These are phyloP conservation scores for Leccinum insolens DNA, from an alignment of 1,284 basidiomycete species.

Conservation along the genomic window DNA sequence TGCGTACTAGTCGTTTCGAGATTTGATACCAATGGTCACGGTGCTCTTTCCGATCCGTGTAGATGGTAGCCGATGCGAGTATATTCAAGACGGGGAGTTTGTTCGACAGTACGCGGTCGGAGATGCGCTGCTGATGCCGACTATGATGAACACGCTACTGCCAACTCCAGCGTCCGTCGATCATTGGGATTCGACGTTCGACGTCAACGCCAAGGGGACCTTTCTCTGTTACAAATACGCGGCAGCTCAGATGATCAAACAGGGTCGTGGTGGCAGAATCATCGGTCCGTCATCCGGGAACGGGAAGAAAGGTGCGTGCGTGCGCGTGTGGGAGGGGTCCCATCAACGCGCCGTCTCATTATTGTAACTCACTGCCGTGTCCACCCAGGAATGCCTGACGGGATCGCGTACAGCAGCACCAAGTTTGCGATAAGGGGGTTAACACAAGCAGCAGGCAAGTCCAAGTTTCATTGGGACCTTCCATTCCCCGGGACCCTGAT, in stretches of 20 bases:
- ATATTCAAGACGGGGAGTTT: constrained; percentile 15
- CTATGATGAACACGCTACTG: not conserved
- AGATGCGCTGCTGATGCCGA: not conserved
- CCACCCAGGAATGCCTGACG: constrained; percentile 6
- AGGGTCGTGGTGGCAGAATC: constrained; percentile 20
- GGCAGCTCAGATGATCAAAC: constrained; percentile 34
- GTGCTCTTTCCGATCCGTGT: not conserved
- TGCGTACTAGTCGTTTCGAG: not conserved
- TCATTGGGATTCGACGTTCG: constrained; percentile 22
- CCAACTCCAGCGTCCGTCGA: constrained; percentile 18
- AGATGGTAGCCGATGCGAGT: constrained; percentile 30
- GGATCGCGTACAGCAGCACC: constrained; percentile 19
- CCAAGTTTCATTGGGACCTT: not conserved
- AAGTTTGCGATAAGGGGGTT: constrained; percentile 30
- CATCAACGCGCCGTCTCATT: not conserved
- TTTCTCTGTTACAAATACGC: constrained; percentile 15
- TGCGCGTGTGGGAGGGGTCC: not conserved
- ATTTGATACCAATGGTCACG: not conserved
- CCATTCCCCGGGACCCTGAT: not conserved
- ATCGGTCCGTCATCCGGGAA: constrained; percentile 32
- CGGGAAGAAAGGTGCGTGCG: constrained; percentile 24
- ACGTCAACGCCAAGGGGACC: constrained; percentile 31
- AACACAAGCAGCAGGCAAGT: constrained; percentile 12
- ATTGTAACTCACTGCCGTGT: not conserved
- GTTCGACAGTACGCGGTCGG: constrained; percentile 14